A percentile compares a stretch with the other conserved stretches of the same genome.
phyloP scores from a whole-genome alignment of 257 asterid species.

The Nicotiana obtusifolia region DNA sequence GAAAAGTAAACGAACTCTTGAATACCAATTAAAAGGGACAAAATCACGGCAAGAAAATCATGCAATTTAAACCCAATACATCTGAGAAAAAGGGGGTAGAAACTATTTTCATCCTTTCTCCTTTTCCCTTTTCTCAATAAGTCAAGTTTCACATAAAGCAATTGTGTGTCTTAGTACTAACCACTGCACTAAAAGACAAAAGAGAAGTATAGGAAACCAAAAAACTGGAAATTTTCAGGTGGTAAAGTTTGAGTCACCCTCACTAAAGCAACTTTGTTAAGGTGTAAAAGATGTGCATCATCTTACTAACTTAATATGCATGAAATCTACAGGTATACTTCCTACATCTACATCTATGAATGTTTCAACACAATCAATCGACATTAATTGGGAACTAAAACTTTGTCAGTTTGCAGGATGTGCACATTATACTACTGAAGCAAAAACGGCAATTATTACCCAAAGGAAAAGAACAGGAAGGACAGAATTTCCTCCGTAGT shows the following conservation, averaged over 20 bases:
- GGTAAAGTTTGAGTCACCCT: neutral
- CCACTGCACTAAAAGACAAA: neutral
- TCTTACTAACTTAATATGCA: neutral
- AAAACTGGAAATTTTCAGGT: neutral
- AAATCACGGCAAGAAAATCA: neutral
- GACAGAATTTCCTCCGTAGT: neutral
- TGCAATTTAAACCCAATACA: neutral
- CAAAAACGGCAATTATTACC: neutral
- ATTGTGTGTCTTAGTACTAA: neutral
- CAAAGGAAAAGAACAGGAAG: constrained; percentile 2
- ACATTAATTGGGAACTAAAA: neutral
- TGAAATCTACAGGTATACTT: neutral
- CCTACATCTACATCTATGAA: neutral
- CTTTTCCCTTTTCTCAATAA: neutral
- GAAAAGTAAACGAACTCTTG: constrained; percentile 1
- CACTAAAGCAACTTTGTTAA: neutral
- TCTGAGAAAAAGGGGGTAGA: neutral
- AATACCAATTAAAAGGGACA: neutral
- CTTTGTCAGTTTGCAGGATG: neutral
- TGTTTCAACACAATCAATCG: neutral
- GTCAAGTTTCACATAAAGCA: neutral
- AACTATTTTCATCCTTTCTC: neutral
- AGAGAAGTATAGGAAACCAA: neutral
- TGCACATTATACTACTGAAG: neutral
- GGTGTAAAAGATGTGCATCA: constrained; percentile 2